Conservation (phyloP, 768 basidiomycete species). For the Amanita pallidorosea region DNA sequence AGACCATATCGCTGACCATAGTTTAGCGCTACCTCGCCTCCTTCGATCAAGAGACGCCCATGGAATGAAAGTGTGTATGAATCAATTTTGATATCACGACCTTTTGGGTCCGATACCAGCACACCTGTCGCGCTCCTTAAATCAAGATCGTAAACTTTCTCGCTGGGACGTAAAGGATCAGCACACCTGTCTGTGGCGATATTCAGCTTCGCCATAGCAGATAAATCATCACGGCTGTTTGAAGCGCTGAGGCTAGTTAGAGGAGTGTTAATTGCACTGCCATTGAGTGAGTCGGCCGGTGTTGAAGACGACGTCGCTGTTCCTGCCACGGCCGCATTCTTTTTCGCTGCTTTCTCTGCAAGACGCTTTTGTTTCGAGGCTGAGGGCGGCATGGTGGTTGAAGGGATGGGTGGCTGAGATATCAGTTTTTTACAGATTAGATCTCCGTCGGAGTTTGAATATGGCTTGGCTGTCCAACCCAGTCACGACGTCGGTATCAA, state of each 20-base stretch:
- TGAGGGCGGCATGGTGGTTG: slow-evolving; percentile 53
- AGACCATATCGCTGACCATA: slow-evolving; percentile 93
- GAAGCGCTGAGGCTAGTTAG: slow-evolving; percentile 75
- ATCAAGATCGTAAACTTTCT: slow-evolving; percentile 5
- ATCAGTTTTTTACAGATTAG: slow-evolving; percentile 19
- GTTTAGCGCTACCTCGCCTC: slow-evolving; percentile 68
- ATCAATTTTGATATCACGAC: slow-evolving; percentile 96
- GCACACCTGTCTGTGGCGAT: slow-evolving; percentile 80
- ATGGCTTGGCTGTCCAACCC: too few species aligned
- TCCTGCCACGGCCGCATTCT: slow-evolving; percentile 33
- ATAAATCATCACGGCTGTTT: slow-evolving; percentile 70
- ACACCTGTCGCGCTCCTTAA: slow-evolving; percentile 84
- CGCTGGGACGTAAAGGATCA: background rate
- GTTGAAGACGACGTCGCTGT: slow-evolving; percentile 35
- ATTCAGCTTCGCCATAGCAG: slow-evolving; percentile 80
- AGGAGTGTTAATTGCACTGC: slow-evolving; percentile 63
- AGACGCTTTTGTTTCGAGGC: slow-evolving; percentile 88
- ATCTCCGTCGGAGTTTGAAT: slow-evolving; percentile 22
- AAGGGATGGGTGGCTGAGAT: slow-evolving; percentile 6
- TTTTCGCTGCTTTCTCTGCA: slow-evolving; percentile 87
- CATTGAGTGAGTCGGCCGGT: slow-evolving; percentile 57
- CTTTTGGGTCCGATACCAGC: slow-evolving; percentile 83
- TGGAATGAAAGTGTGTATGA: slow-evolving; percentile 95
- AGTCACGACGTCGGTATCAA: too few species aligned
- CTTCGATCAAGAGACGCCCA: slow-evolving; percentile 67